Conservation (phyloP, 306 rosid species). For the Urtica urens region DNA sequence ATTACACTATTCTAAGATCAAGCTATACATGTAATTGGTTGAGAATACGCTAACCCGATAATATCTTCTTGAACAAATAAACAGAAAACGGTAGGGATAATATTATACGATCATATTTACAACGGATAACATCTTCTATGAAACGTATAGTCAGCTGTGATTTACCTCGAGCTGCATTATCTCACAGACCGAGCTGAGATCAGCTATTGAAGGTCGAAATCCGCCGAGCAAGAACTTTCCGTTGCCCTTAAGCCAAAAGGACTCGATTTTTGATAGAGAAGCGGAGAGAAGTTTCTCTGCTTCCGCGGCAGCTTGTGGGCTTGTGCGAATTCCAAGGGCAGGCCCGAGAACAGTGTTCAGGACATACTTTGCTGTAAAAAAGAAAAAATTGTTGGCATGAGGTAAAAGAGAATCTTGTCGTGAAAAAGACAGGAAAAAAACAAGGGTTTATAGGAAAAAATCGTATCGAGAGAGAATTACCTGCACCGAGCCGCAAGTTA, state of each 20-base stretch:
- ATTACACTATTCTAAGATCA: too few species aligned
- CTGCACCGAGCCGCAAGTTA: slow-evolving; percentile 72
- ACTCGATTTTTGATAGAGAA: slow-evolving; percentile 62
- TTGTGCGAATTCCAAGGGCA: slow-evolving; percentile 34
- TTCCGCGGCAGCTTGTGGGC: slow-evolving; percentile 56
- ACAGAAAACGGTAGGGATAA: too few species aligned
- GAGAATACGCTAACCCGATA: too few species aligned
- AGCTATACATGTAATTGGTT: too few species aligned
- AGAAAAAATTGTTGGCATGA: slow-evolving; percentile 3
- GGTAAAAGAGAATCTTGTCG: neutral
- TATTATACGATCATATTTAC: neutral
- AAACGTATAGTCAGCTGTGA: too few species aligned
- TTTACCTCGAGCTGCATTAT: slow-evolving; percentile 79
- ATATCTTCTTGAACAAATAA: too few species aligned
- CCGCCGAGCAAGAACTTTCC: slow-evolving; percentile 65
- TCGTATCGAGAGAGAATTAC: slow-evolving; percentile 29
- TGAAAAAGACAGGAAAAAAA: neutral
- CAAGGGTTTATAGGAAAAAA: slow-evolving; percentile 3
- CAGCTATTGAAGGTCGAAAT: slow-evolving; percentile 63
- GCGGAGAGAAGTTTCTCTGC: slow-evolving; percentile 49
- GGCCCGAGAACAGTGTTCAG: slow-evolving; percentile 55
- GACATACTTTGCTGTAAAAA: slow-evolving; percentile 42
- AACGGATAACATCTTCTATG: neutral
- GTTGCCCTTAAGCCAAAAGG: slow-evolving; percentile 59
- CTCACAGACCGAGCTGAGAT: slow-evolving; percentile 72